Percentiles rank a stretch among this genome's conserved stretches.
Evolutionary conservation across 139 green algal genomes (phyloP).

Genomic region (Chlamydomonas incerta): DNA sequence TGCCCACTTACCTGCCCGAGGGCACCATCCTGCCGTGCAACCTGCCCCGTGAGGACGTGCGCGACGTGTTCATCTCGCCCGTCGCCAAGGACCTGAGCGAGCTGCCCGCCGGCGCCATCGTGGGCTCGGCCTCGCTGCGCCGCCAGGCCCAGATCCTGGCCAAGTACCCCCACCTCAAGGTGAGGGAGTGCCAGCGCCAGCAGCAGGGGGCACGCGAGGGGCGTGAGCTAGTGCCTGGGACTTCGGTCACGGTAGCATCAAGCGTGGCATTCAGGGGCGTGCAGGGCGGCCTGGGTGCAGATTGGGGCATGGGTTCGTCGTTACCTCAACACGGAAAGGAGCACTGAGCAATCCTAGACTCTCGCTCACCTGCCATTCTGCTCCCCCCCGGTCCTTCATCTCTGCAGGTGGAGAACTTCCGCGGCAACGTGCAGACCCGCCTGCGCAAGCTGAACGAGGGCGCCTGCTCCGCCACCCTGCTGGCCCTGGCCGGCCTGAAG

Average conservation of each 20-base stretch:
- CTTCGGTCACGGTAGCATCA: too few relatives aligned
- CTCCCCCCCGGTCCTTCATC: too few relatives aligned
- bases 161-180: constrained; percentile 94
- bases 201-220: too few relatives aligned
- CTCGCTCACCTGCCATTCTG: too few relatives aligned
- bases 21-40: constrained; percentile 98
- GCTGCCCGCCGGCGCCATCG: constrained; percentile 88
- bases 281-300: too few relatives aligned
- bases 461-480: constrained; percentile 90
- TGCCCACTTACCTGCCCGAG: constrained; percentile 97
- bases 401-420: constrained; percentile 96
- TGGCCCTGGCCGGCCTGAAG: constrained; percentile 96
- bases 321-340: too few relatives aligned
- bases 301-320: too few relatives aligned
- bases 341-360: too few relatives aligned
- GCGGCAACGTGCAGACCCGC: constrained; percentile 97
- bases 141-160: constrained; percentile 95
- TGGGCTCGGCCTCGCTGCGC: constrained; percentile 93
- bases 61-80: constrained; percentile 97
- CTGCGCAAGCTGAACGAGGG: constrained; percentile 97
- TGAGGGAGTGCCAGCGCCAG: constrained; percentile 43
- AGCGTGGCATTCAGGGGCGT: too few relatives aligned
- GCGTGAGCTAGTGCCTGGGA: too few relatives aligned
- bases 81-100: constrained; percentile 84
- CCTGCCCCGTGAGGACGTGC: constrained; percentile 96